Evolutionary conservation across 345 rosid genomes (phyloP), one percentile per base, ranked within the genome.

Genomic region (Atalantia buxifolia): DNA sequence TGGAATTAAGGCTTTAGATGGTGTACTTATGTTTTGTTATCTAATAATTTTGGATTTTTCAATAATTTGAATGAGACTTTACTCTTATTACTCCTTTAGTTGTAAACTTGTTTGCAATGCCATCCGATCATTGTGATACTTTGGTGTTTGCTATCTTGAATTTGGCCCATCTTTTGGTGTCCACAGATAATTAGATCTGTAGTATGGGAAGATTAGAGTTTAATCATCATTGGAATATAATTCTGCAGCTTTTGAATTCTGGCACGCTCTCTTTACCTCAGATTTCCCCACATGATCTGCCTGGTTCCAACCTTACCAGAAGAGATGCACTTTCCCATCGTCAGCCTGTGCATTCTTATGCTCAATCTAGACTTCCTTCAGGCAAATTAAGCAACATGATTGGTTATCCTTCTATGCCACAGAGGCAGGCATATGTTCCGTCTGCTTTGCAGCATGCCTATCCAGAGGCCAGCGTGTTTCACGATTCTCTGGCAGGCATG

Each of bases 361-460:
- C 79, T 60, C 84, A 75, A 59, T 66, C 81, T 74, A 21, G 42
- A 21, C 35, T 57, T 59, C 55, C 82, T 21, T 64, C 70, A 60
- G 78, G 55, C 59, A 74, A 81, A 28, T 65, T 65, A 65, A 28
- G 56, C 60, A 35, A 56, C 48, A 57, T 66, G 71, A 55, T 7
- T 81, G 78, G 66, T 63, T 84, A 76, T 71, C 69, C 59, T 42
- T 73, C 77, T 19, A 71, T 81, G 64, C 59, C 78, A 59, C 81
- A 77, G 77, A 78, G 67, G 55, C 74, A 76, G 80, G 21, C 80
- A 21, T 33, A 42, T 62, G 64, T 50, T 66, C 77, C 77, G 63
- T 67, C 87, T 71, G 69, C 82, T 76, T 76, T 80, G 65, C 84
- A 28, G 60, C 84, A 72, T 57, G 60, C 69, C 22, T 80, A 79